Evolutionary conservation across 202 grass and related monocot species (phyloP), one percentile per base, ranked within the genome.

Genomic region (Zizania palustris): DNA sequence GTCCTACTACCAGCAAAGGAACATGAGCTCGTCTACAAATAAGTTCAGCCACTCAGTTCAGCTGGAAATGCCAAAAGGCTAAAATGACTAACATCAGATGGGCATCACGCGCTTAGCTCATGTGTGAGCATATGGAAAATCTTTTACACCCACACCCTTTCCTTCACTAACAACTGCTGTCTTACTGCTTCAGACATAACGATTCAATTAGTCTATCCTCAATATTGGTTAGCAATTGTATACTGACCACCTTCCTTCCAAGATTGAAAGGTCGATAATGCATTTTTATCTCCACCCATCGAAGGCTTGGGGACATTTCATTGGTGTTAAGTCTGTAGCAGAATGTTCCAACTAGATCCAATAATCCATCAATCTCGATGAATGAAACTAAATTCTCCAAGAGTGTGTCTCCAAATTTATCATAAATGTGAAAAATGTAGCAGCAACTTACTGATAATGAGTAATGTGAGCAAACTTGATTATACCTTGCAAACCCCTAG

Each of bases 401-500:
- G 80, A 84, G 11, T 42, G 6, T 12, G 12, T 3, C 28, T 44
- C 45, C 4, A 20, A 45, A 53, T 55, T 73, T 45, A 44, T 59
- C 21, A 36, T 11, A 21, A 51, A 71, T 80, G 35, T 65, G 11
- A 19, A 55, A 40, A 69, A 58, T 22, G 33, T 28, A 37, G 34
- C 48, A 37, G 34, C 48, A 45, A 11, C 10, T 74, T 60, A 62
- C 28, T 44, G 58, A 7, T 18, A 73, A 16, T 73, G 72, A 54
- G 1, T 40, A 42, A 42, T 63, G 46, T 44, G 44, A 78, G 56
- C 35, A 76, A 80, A 45, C 1, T 33, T 20, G 35, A 63, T 64
- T 67, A 43, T 81, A 90, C 88, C 88, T 90, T 90, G 46, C 80
- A 86, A 67, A 87, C 72, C 22, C 70, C 34, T 35, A 87, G 11